A percentile compares a stretch with the other conserved stretches of the same genome.
Evolutionary conservation across 192 early-diverging fungal species (phyloP).

Genomic region (Podila horticola): DNA sequence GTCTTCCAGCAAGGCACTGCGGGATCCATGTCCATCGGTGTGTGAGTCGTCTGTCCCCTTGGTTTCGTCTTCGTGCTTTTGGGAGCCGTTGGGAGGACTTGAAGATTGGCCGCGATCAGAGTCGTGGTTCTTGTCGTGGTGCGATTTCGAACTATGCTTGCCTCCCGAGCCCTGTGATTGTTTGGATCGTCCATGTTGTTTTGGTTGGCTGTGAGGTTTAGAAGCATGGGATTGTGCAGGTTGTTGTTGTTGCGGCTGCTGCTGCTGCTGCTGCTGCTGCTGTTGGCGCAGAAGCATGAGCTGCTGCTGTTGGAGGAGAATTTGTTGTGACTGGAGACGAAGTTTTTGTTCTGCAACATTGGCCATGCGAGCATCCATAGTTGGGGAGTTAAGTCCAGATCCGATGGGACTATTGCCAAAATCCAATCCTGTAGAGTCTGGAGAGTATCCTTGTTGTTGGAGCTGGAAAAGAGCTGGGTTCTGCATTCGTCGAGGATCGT

Average conservation of each 20-base stretch:
- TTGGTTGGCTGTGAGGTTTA: constrained; percentile 23
- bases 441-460: constrained; percentile 46
- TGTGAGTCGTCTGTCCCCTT: constrained; percentile 13
- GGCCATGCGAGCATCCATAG: constrained; percentile 49
- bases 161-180: constrained; percentile 15
- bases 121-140: constrained; percentile 20
- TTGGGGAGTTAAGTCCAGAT: constrained; percentile 38
- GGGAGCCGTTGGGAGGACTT: constrained; percentile 22
- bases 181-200: constrained; percentile 47
- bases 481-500: constrained; percentile 41
- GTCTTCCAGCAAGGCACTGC: constrained; percentile 93
- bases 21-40: constrained; percentile 70
- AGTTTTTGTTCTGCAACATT: constrained; percentile 59
- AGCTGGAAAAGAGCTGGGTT: constrained; percentile 42
- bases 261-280: constrained; percentile 60
- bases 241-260: constrained; percentile 53
- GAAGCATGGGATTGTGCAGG: constrained; percentile 38
- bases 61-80: constrained; percentile 32
- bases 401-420: constrained; percentile 12
- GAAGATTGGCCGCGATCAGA: constrained; percentile 21
- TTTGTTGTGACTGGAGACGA: constrained; percentile 61
- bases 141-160: constrained; percentile 22
- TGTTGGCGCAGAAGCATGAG: constrained; percentile 46
- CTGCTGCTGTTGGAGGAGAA: constrained; percentile 61
- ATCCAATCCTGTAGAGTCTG: constrained; percentile 21